These are phyloP conservation scores for Globisporangium okanoganense DNA, from an alignment of 352 stramenopile genomes.

Conservation along the genomic window DNA sequence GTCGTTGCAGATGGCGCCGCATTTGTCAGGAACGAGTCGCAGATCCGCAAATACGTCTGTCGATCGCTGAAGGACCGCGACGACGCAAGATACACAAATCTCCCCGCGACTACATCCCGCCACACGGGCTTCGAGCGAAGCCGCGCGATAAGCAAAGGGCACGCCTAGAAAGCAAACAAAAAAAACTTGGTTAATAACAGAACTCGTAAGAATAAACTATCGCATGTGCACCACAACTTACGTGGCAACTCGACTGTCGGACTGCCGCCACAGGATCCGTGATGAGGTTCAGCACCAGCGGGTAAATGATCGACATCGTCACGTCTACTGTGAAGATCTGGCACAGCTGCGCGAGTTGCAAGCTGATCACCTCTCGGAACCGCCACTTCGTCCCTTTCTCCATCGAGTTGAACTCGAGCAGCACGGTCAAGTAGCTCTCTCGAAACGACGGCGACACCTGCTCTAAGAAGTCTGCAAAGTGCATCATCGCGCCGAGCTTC, in stretches of 20 bases:
- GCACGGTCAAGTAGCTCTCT: slow-evolving; percentile 75
- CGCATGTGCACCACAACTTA: slow-evolving; percentile 1
- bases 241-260: slow-evolving; percentile 64
- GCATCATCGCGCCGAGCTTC: slow-evolving; percentile 73
- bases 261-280: slow-evolving; percentile 73
- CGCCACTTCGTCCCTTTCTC: slow-evolving; percentile 85
- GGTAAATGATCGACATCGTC: slow-evolving; percentile 76
- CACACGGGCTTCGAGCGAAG: slow-evolving; percentile 44
- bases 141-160: slow-evolving; percentile 52
- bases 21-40: slow-evolving; percentile 42
- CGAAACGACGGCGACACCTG: slow-evolving; percentile 66
- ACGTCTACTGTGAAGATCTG: slow-evolving; percentile 60
- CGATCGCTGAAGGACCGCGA: slow-evolving; percentile 60
- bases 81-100: slow-evolving; percentile 45
- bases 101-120: slow-evolving; percentile 39
- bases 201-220: neutral
- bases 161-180: slow-evolving; percentile 29
- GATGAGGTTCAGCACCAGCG: slow-evolving; percentile 71
- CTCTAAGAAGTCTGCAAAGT: slow-evolving; percentile 85
- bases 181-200: neutral
- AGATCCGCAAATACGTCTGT: slow-evolving; percentile 70
- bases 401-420: slow-evolving; percentile 61
- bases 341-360: slow-evolving; percentile 71
- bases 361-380: slow-evolving; percentile 69
- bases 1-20: slow-evolving; percentile 4